Conservation (phyloP, 139 green algal species). For the Chara braunii region DNA sequence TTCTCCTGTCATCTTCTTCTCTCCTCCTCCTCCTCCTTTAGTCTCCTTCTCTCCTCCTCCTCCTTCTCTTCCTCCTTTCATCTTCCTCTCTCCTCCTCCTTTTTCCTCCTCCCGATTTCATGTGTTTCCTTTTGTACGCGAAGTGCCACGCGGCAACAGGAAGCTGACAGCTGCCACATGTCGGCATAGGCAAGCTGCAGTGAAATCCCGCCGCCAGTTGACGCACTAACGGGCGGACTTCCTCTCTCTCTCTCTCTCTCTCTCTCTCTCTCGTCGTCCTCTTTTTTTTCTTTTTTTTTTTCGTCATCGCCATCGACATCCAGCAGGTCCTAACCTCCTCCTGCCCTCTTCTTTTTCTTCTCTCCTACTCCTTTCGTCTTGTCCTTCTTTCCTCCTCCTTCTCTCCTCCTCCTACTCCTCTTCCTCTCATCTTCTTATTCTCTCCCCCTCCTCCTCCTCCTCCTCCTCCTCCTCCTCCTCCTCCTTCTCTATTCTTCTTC, state of each 20-base stretch:
- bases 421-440: not conserved
- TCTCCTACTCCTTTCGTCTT: not conserved
- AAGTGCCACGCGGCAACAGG: too few species aligned
- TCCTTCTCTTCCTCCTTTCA: too few species aligned
- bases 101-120: too few species aligned
- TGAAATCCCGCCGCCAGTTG: not conserved
- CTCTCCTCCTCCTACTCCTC: not conserved
- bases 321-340: not conserved
- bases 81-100: too few species aligned
- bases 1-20: too few species aligned
- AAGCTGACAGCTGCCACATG: too few species aligned
- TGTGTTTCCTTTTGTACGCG: too few species aligned
- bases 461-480: not conserved
- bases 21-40: too few species aligned
- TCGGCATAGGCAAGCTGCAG: too few species aligned
- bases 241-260: not conserved
- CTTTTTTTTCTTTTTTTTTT: not conserved
- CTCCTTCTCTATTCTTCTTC: conserved; percentile 3
- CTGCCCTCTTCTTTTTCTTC: not conserved
- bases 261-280: not conserved
- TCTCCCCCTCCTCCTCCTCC: not conserved
- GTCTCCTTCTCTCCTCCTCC: too few species aligned
- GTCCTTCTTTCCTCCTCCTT: not conserved
- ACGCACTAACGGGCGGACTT: not conserved
- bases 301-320: not conserved